Evolutionary conservation across 352 stramenopile genomes (phyloP).

Genomic region (Pseudoperonospora humuli): DNA sequence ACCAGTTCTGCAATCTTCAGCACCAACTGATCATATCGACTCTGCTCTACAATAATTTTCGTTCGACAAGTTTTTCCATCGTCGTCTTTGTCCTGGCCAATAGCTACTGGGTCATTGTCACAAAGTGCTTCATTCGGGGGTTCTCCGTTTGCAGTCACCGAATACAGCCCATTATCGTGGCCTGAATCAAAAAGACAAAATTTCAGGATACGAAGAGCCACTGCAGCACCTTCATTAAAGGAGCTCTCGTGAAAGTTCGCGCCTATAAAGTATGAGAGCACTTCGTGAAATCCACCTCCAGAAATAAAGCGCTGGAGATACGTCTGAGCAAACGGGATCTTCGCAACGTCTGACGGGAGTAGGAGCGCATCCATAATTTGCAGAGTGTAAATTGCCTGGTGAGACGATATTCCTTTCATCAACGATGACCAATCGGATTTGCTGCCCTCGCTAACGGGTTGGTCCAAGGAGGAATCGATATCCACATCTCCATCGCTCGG

Average conservation of each 20-base stretch:
- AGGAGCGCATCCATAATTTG: constrained; percentile 84
- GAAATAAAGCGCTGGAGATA: constrained; percentile 73
- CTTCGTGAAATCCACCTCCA: constrained; percentile 70
- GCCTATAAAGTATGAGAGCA: constrained; percentile 76
- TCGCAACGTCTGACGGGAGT: constrained; percentile 54
- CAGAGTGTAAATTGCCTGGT: constrained; percentile 81
- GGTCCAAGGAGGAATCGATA: constrained; percentile 30
- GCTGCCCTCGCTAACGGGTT: constrained; percentile 11
- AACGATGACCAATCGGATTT: constrained; percentile 58
- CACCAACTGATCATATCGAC: constrained; percentile 61
- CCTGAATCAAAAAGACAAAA: constrained; percentile 76
- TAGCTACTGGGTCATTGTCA: constrained; percentile 10
- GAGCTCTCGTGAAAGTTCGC: constrained; percentile 58
- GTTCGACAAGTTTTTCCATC: constrained; percentile 15
- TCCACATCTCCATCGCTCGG: constrained; percentile 29
- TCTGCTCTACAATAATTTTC: constrained; percentile 50
- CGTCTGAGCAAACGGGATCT: constrained; percentile 45
- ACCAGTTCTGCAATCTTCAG: constrained; percentile 75
- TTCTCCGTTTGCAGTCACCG: constrained; percentile 21
- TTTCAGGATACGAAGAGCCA: constrained; percentile 77
- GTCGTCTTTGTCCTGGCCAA: neutral
- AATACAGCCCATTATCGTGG: constrained; percentile 40
- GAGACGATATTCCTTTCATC: constrained; percentile 60
- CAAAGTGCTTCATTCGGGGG: constrained; percentile 9
- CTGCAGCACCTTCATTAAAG: constrained; percentile 79